Conservation (phyloP, 257 asterid species). For the Cinchona pubescens region DNA sequence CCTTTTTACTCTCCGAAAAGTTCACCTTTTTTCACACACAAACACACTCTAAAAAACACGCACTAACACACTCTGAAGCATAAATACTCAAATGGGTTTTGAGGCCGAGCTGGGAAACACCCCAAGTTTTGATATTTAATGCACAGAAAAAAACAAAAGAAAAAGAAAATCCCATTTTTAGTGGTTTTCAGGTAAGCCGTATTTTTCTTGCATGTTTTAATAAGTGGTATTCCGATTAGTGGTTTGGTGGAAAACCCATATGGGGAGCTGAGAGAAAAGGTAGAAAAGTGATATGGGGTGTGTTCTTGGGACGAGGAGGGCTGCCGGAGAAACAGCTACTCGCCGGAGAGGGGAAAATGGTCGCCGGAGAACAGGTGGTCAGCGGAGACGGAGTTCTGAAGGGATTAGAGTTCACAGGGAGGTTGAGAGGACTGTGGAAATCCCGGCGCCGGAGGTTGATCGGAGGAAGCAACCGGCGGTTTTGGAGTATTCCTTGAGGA, state of each 20-base stretch:
- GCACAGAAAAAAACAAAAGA: neutral
- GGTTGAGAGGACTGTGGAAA: constrained; percentile 31
- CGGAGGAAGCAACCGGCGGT: constrained; percentile 17
- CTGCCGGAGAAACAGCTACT: constrained; percentile 25
- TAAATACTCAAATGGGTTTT: neutral
- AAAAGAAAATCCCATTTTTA: neutral
- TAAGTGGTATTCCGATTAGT: constrained; percentile 6
- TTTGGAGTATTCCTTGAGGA: constrained; percentile 37
- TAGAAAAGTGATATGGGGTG: constrained; percentile 45
- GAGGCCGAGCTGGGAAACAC: neutral
- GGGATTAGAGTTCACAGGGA: constrained; percentile 22
- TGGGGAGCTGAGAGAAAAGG: constrained; percentile 9
- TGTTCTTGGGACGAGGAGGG: constrained; percentile 42
- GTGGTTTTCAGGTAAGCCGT: constrained; percentile 1
- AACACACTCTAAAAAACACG: neutral
- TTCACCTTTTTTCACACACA: neutral
- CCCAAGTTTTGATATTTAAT: constrained; percentile 1
- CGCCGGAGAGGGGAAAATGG: constrained; percentile 21
- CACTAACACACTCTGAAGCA: no score
- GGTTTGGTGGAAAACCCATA: neutral
- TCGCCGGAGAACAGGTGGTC: constrained; percentile 28
- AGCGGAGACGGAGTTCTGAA: constrained; percentile 20
- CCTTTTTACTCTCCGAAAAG: constrained; percentile 1
- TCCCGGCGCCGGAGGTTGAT: constrained; percentile 15
- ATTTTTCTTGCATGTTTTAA: neutral